These are phyloP conservation scores for Pichia paraexigua DNA, from an alignment of 805 yeast species.

Conservation along the genomic window DNA sequence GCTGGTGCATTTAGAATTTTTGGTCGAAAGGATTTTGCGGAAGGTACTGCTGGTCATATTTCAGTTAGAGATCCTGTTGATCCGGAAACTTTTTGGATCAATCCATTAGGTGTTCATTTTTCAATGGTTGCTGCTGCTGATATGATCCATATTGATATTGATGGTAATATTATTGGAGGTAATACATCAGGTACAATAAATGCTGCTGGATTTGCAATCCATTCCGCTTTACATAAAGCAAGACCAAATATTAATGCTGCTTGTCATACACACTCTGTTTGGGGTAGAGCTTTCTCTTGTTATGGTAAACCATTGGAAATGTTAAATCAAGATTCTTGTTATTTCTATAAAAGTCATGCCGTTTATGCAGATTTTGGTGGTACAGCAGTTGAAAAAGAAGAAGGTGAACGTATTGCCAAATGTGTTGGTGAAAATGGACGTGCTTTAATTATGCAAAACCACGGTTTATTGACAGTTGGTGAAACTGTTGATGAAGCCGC, in stretches of 20 bases:
- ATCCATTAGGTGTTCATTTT: slow-evolving; percentile 75
- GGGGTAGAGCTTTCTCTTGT: slow-evolving; percentile 58
- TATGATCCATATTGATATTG: slow-evolving; percentile 55
- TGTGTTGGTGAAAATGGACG: slow-evolving; percentile 53
- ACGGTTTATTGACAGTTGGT: slow-evolving; percentile 66
- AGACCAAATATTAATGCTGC: slow-evolving; percentile 67
- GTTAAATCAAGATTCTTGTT: slow-evolving; percentile 72
- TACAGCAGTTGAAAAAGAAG: slow-evolving; percentile 59
- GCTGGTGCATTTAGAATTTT: slow-evolving; percentile 80
- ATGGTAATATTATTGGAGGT: slow-evolving; percentile 54
- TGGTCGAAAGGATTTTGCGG: slow-evolving; percentile 70
- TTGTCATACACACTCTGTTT: slow-evolving; percentile 58
- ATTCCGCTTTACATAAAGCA: slow-evolving; percentile 56
- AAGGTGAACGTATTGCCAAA: slow-evolving; percentile 52
- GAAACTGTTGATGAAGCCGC: slow-evolving; percentile 60
- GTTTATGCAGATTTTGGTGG: slow-evolving; percentile 71
- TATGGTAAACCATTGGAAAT: slow-evolving; percentile 64
- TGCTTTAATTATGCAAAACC: slow-evolving; percentile 54
- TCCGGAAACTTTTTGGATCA: slow-evolving; percentile 79
- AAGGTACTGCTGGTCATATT: slow-evolving; percentile 84
- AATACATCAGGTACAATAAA: slow-evolving; percentile 37
- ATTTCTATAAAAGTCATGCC: slow-evolving; percentile 54
- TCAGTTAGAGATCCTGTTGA: slow-evolving; percentile 77
- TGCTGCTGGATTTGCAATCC: slow-evolving; percentile 67
- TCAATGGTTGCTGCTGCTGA: slow-evolving; percentile 49